Conservation (phyloP, 1,284 basidiomycete species). For the Phlebopus sp. region DNA sequence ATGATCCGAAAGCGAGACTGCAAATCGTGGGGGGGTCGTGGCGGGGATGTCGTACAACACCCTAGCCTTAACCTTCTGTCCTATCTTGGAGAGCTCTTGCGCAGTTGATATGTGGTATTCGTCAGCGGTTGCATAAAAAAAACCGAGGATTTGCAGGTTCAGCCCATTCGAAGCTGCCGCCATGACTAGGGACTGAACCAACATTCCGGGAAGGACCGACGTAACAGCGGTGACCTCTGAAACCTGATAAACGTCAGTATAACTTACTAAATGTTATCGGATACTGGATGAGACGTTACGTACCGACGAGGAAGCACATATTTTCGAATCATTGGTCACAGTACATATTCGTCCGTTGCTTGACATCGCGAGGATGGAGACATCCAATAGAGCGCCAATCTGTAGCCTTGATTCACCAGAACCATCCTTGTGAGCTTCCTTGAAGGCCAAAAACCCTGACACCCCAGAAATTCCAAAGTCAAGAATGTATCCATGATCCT, state of each 20-base stretch:
- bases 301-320: constrained; percentile 53
- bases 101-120: constrained; percentile 67
- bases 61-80: constrained; percentile 86
- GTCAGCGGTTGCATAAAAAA: constrained; percentile 92
- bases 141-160: constrained; percentile 89
- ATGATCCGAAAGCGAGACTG: constrained; percentile 76
- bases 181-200: constrained; percentile 87
- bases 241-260: constrained; percentile 40
- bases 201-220: constrained; percentile 83
- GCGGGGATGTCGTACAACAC: constrained; percentile 82
- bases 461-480: constrained; percentile 78
- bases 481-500: constrained; percentile 94
- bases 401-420: constrained; percentile 49
- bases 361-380: constrained; percentile 61
- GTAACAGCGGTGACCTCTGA: constrained; percentile 77
- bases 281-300: constrained; percentile 24
- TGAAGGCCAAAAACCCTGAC: constrained; percentile 79
- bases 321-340: constrained; percentile 49
- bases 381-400: constrained; percentile 66
- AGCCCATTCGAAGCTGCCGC: constrained; percentile 78
- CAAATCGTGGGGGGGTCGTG: constrained; percentile 74
- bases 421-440: constrained; percentile 50
- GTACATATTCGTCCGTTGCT: constrained; percentile 71
- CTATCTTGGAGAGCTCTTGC: constrained; percentile 66
- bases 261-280: constrained; percentile 2